These are phyloP conservation scores for Aspergillus hancockii DNA, from an alignment of 495 filamentous ascomycete genomes.

Conservation along the genomic window DNA sequence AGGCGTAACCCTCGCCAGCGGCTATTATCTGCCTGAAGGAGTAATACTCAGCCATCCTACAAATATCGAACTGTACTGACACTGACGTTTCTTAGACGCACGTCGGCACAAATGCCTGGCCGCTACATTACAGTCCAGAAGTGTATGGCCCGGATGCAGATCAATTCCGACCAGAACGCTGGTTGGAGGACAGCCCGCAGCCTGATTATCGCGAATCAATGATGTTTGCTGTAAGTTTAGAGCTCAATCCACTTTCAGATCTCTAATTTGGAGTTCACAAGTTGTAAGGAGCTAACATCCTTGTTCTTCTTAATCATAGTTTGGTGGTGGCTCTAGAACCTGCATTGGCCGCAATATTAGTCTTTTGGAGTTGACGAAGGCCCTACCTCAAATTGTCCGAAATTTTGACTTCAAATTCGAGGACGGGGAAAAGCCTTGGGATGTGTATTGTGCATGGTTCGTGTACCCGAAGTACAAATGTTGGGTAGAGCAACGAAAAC, in stretches of 20 bases:
- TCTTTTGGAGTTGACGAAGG: not conserved
- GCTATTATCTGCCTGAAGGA: slow-evolving; percentile 29
- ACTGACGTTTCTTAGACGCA: slow-evolving; percentile 7
- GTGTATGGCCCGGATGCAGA: slow-evolving; percentile 62
- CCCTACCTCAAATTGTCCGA: not conserved
- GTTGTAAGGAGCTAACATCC: not conserved
- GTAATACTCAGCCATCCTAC: slow-evolving; percentile 12
- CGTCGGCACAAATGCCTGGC: slow-evolving; percentile 53
- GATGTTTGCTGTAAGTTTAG: not conserved
- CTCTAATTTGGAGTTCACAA: not conserved
- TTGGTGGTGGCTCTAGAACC: not conserved
- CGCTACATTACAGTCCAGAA: slow-evolving; percentile 48
- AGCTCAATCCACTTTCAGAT: not conserved
- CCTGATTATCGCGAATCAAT: not conserved
- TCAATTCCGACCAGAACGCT: slow-evolving; percentile 58
- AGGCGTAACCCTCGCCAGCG: slow-evolving; percentile 11
- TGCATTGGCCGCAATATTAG: not conserved
- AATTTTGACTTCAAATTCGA: not conserved
- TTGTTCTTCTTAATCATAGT: not conserved
- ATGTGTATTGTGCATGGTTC: not conserved
- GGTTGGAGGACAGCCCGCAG: slow-evolving; percentile 47
- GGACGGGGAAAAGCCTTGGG: not conserved
- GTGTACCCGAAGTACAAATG: not conserved
- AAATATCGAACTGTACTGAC: not conserved
- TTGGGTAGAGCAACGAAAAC: not conserved